Base-by-base conservation (phyloP, 352 stramenopile genomes). In the Globisporangium ultimum region DNA sequence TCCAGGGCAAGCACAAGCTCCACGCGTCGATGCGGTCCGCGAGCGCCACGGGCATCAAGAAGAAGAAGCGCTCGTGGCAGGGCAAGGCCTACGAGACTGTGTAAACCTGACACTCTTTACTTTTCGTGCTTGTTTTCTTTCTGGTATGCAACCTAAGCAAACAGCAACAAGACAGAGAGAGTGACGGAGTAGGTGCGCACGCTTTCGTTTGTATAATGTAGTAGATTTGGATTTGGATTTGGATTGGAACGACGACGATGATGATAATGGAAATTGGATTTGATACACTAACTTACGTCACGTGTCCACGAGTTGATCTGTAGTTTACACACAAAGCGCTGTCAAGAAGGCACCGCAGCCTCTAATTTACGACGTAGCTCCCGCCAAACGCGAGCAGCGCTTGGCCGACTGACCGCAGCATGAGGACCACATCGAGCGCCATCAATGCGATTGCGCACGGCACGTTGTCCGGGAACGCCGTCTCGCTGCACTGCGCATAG, bases 61-160 rank as follows among this genome's bases (percentile, higher is more conserved):
- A 90, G 63, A 82, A 82, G 58, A 80, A 77, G 60, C 76, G 76
- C n/a, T 91, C 82, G 54, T 88, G 79, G 77, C 70, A 87, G 48
- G 75, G 61, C 42, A 88, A 88, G 41, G 70, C 67, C 38, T 89
- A 84, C 66, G 77, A 91, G 47, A 87, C 76, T 2, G 80, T 90
- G 52, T 88, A 58, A 65, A 15, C 28, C 28, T 36, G 28, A 5
- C 28, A 10, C 28, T 10, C 28, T 36, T 36, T 10, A 0, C 8
- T 10, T 36, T 36, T 36, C 8, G 28, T 10, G 28, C 28, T 10
- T 36, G 28, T 36, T 36, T 32, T 36, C 5, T 36, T 36, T 36
- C 28, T 36, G 28, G 28, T 10, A 36, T 10, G 7, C 28, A 36
- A 10, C 28, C 36, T 17, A 47, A 28, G 32, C 32, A 55, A 22